Conservation (phyloP, 2,329 filamentous ascomycete species). For the Graphilbum ipis-grandicollis region DNA sequence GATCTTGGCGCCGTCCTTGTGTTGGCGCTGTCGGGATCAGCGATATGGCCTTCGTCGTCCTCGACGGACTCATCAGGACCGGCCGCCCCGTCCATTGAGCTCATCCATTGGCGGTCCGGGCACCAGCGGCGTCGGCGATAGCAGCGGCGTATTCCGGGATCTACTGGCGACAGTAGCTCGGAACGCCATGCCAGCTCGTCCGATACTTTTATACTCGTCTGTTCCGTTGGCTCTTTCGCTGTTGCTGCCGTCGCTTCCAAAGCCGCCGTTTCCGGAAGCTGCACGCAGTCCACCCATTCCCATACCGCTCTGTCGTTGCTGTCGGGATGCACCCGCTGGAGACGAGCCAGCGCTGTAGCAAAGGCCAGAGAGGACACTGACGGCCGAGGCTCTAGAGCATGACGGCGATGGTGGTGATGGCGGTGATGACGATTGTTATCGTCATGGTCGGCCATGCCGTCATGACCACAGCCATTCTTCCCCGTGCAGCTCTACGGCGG, state of each 20-base stretch:
- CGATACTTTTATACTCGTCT: too few species aligned
- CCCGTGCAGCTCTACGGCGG: constrained; percentile 2
- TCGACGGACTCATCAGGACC: too few species aligned
- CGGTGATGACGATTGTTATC: not conserved
- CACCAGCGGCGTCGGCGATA: not conserved
- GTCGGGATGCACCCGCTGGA: not conserved
- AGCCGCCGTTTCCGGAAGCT: not conserved
- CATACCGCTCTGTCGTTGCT: not conserved
- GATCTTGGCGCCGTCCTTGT: too few species aligned
- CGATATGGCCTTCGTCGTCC: too few species aligned
- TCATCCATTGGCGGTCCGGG: constrained; percentile 3
- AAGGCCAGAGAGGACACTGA: not conserved
- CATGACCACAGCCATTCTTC: not conserved
- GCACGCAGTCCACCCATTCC: not conserved
- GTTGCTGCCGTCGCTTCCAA: too few species aligned
- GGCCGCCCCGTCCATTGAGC: constrained; percentile 2
- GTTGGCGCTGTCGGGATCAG: too few species aligned
- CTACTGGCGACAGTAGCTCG: not conserved
- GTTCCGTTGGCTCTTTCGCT: too few species aligned
- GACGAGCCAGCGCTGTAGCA: constrained; percentile 1
- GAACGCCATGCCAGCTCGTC: too few species aligned
- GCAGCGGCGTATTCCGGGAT: too few species aligned
- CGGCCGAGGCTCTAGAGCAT: not conserved
- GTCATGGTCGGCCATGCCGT: not conserved
- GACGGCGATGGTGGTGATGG: not conserved